phyloP scores from a whole-genome alignment of 306 rosid genomes.

The Trifolium pratense region DNA sequence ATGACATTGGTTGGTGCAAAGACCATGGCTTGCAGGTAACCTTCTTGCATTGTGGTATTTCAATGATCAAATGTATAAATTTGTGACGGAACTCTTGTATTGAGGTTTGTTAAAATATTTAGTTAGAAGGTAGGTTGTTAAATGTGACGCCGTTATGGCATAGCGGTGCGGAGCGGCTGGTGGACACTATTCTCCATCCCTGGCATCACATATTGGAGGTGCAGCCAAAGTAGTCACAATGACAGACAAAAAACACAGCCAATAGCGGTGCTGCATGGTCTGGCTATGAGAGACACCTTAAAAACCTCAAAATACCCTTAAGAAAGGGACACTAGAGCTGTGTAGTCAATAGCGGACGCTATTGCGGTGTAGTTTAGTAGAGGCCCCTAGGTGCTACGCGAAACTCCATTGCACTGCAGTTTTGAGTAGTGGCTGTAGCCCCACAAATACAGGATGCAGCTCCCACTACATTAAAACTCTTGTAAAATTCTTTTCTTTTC shows the following conservation, averaged over 20 bases:
- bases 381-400: background rate
- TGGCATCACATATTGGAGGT: background rate
- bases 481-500: background rate
- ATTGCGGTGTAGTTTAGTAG: background rate
- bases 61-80: conserved; percentile 19
- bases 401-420: background rate
- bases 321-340: background rate
- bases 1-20: conserved; percentile 87
- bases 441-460: background rate
- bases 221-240: background rate
- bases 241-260: background rate
- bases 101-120: conserved; percentile 37
- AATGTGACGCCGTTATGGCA: background rate
- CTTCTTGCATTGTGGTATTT: conserved; percentile 27
- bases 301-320: background rate
- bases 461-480: background rate
- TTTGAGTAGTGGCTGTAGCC: background rate
- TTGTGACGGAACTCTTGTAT: conserved; percentile 29
- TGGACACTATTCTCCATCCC: background rate
- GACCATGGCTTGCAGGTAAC: conserved; percentile 82
- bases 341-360: too few relatives aligned
- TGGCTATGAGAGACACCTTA: background rate
- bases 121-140: background rate
- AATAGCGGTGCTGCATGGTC: background rate
- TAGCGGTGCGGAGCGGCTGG: background rate